phyloP scores from a whole-genome alignment of 2,329 filamentous ascomycete species.

The Ceratocystis huliohia region DNA sequence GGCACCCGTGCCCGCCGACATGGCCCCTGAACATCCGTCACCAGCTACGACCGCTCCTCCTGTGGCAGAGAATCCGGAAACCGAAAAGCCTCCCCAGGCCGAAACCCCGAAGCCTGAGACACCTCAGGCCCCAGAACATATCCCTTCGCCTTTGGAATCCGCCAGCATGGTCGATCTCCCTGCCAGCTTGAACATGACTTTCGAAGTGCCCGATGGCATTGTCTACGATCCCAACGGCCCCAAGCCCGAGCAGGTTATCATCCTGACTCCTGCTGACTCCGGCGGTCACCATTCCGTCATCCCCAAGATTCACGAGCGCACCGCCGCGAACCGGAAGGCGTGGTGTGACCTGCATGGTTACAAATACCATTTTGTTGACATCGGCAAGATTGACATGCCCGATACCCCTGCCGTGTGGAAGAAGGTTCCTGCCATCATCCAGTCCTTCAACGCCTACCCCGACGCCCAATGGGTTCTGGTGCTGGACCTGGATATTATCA shows the following conservation, averaged over 20 bases:
- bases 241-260: slow-evolving; percentile 17
- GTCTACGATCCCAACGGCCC: slow-evolving; percentile 19
- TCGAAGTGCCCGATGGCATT: slow-evolving; percentile 18
- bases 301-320: slow-evolving; percentile 19
- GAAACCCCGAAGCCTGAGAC: background rate
- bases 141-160: slow-evolving; percentile 14
- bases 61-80: background rate
- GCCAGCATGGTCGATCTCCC: slow-evolving; percentile 11
- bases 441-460: slow-evolving; percentile 20
- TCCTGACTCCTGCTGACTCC: slow-evolving; percentile 19
- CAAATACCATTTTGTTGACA: slow-evolving; percentile 21
- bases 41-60: background rate
- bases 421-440: slow-evolving; percentile 20
- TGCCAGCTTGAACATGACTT: slow-evolving; percentile 15
- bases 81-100: background rate
- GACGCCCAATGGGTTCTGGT: slow-evolving; percentile 20
- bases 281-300: slow-evolving; percentile 20
- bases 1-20: slow-evolving; percentile 7
- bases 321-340: slow-evolving; percentile 19
- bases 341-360: slow-evolving; percentile 20
- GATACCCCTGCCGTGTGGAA: slow-evolving; percentile 19
- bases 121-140: background rate
- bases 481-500: slow-evolving; percentile 20
- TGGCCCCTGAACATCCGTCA: slow-evolving; percentile 1
- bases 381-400: slow-evolving; percentile 19